Evolutionary conservation across 2,329 filamentous ascomycete species (phyloP), one percentile per base, ranked within the genome.

Genomic region (Arachnomyces sp.): DNA sequence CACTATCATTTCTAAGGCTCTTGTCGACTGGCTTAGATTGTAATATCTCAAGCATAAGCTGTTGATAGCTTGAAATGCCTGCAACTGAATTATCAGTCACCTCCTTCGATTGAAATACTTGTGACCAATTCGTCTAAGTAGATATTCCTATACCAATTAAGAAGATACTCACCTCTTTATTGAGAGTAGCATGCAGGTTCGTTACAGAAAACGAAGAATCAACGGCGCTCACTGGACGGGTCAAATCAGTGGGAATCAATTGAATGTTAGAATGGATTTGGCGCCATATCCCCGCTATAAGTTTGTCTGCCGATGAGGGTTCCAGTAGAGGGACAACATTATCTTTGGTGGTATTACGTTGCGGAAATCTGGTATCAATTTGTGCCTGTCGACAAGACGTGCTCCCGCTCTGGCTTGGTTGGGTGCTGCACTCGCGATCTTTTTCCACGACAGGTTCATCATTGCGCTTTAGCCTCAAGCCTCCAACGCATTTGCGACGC

Each of bases 1-100:
- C 2, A 77, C 71, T 16, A 77, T 73, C 42, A 77, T 73, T 51
- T 77, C 74, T n/a, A 77, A 60, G 1, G 73, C 73, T n/a, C 74
- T 62, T 39, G 68, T 74, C 1, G 73, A 69, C 11, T 72, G 66
- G 48, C 70, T 73, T n/a, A 71, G 58, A 42, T 51, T 49, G 63
- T 65, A 44, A 46, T 54, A 54, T 34, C 49, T 51, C 14, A 52
- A 32, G 38, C 52, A 56, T 2, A 54, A 15, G 7, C 41, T 41
- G 28, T 52, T 56, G 15, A 55, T 43, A 3, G 45, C 46, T 9
- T 43, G 44, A 28, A 55, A 56, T 4, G 50, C 45, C 50, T 54
- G 35, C 4, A 32, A 16, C 15, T 12, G 15, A 7, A 5, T 25
- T 25, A 25, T 25, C 21, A 25, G 21, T 9, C 9, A 25, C 21